A percentile compares a stretch with the other conserved stretches of the same genome.
These are phyloP conservation scores for Solanum hybrid DNA, from an alignment of 305 asterid species.

Conservation along the genomic window DNA sequence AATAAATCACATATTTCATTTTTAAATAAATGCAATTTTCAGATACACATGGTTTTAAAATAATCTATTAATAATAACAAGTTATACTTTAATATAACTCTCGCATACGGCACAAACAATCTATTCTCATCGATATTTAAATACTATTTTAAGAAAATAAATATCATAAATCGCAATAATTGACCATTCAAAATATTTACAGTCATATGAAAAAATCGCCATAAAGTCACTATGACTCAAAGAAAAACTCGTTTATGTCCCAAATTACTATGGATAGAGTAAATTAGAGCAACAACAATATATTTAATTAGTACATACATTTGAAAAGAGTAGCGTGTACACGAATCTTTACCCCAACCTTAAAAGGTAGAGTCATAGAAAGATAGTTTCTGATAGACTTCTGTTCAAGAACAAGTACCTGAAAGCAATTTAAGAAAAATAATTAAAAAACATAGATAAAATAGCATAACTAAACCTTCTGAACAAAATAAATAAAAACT, in stretches of 20 bases:
- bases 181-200: background rate
- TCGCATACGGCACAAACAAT: fast-evolving
- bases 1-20: background rate
- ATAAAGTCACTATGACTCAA: background rate
- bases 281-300: background rate
- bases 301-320: background rate
- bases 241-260: background rate
- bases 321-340: background rate
- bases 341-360: background rate
- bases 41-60: background rate
- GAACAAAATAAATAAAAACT: background rate
- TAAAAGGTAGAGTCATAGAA: background rate
- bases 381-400: background rate
- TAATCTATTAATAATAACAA: background rate
- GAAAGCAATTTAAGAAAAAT: background rate
- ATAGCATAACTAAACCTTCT: background rate
- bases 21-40: too few species aligned
- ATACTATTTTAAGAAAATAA: background rate
- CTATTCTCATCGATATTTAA: background rate
- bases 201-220: background rate
- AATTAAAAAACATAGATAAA: background rate
- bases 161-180: background rate
- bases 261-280: background rate
- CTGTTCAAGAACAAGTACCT: background rate
- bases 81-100: background rate